Conservation (phyloP, 2,329 filamentous ascomycete species). For the Ascochyta viciae-villosae region DNA sequence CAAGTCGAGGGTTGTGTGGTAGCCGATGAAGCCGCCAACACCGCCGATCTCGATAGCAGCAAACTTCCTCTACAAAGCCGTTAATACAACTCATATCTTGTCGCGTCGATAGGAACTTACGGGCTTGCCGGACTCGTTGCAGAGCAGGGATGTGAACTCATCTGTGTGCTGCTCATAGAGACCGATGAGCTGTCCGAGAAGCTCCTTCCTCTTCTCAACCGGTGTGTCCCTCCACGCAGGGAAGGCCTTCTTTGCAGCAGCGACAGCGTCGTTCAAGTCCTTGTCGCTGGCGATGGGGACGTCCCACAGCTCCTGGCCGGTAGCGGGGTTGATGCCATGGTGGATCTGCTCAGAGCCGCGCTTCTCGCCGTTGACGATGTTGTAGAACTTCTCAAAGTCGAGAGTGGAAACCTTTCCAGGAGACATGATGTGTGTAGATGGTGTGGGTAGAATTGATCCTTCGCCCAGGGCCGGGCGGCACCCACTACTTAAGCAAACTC, state of each 20-base stretch:
- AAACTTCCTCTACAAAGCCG: slow-evolving; percentile 45
- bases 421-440: slow-evolving; percentile 49
- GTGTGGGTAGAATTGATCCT: not conserved
- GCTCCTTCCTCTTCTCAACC: slow-evolving; percentile 43
- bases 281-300: slow-evolving; percentile 58
- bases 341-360: slow-evolving; percentile 52
- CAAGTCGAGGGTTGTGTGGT: slow-evolving; percentile 46
- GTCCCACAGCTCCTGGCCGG: slow-evolving; percentile 56
- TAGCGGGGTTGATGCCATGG: slow-evolving; percentile 61
- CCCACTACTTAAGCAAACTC: slow-evolving; percentile 11
- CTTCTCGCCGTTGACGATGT: slow-evolving; percentile 61
- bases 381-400: slow-evolving; percentile 57
- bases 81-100: slow-evolving; percentile 14
- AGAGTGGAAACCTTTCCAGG: slow-evolving; percentile 51
- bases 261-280: slow-evolving; percentile 61
- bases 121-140: slow-evolving; percentile 49
- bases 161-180: slow-evolving; percentile 35
- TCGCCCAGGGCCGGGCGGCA: not conserved
- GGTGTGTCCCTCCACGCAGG: slow-evolving; percentile 54
- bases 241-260: slow-evolving; percentile 57
- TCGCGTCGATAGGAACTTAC: slow-evolving; percentile 21
- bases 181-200: slow-evolving; percentile 37
- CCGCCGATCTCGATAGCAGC: slow-evolving; percentile 51
- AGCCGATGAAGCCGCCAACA: slow-evolving; percentile 46
- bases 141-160: slow-evolving; percentile 41